These are phyloP conservation scores for Yamadazyma kitorensis DNA, from an alignment of 805 yeast genomes.

Conservation along the genomic window DNA sequence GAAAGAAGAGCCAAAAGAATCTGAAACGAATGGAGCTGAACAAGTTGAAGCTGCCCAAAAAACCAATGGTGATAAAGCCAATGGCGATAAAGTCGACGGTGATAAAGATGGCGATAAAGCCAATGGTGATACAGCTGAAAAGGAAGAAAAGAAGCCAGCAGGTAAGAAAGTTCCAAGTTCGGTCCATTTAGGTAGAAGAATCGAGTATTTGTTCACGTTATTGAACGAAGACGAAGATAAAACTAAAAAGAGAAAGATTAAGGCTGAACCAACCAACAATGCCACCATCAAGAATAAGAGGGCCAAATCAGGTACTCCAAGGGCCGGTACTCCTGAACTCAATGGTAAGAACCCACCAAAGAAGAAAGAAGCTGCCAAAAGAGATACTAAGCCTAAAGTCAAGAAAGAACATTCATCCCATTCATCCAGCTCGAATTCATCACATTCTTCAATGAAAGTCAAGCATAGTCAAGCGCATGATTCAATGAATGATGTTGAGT, in stretches of 20 bases:
- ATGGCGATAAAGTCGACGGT: conserved; percentile 26
- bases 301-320: conserved; percentile 13
- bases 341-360: conserved; percentile 7
- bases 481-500: conserved; percentile 48
- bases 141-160: conserved; percentile 8
- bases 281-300: conserved; percentile 6
- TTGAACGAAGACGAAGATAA: conserved; percentile 56
- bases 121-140: conserved; percentile 6
- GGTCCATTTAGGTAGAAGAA: conserved; percentile 87
- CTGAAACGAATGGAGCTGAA: conserved; percentile 29
- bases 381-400: conserved; percentile 8
- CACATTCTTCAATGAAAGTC: conserved; percentile 7
- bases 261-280: conserved; percentile 18
- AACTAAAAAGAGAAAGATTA: conserved; percentile 15
- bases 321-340: conserved; percentile 8
- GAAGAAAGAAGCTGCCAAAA: conserved; percentile 4
- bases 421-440: conserved; percentile 15
- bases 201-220: conserved; percentile 77
- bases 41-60: conserved; percentile 17
- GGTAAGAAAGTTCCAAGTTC: conserved; percentile 81
- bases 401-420: conserved; percentile 6
- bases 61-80: conserved; percentile 3
- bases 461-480: conserved; percentile 14
- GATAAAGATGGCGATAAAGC: conserved; percentile 12
- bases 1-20: conserved; percentile 28